Conservation (phyloP, 1,284 basidiomycete species). For the Moniliophthora roreri region DNA sequence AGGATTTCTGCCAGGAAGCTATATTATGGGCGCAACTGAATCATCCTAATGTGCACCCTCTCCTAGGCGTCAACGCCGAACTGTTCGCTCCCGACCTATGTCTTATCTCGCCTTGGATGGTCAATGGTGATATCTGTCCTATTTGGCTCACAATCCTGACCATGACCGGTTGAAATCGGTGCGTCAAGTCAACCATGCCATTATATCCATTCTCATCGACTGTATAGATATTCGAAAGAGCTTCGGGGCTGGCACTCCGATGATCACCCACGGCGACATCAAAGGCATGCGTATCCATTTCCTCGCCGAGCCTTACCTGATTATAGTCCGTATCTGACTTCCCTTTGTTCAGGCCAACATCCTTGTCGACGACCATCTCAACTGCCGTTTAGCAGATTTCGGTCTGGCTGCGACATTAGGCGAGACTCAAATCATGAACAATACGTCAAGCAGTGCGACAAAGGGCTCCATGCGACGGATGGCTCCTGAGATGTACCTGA, state of each 20-base stretch:
- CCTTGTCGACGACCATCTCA: neutral
- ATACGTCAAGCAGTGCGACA: neutral
- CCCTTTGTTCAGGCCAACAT: neutral
- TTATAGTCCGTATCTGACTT: too few relatives aligned
- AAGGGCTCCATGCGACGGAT: constrained; percentile 1
- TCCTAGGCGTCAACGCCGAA: constrained; percentile 12
- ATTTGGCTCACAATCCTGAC: constrained; percentile 9
- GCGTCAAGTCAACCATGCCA: neutral
- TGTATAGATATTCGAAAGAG: neutral
- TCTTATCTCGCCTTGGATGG: constrained; percentile 16
- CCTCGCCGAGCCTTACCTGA: too few relatives aligned
- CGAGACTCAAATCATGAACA: neutral
- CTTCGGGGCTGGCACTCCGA: neutral
- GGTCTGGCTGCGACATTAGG: neutral
- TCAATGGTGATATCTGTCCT: constrained; percentile 12
- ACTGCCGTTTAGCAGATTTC: neutral
- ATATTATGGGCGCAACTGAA: constrained; percentile 15
- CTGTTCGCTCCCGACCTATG: constrained; percentile 11
- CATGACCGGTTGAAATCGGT: constrained; percentile 9
- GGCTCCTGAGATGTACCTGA: neutral
- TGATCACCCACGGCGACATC: neutral
- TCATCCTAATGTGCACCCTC: constrained; percentile 15
- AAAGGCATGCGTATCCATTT: neutral
- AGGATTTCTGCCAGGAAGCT: constrained; percentile 16
- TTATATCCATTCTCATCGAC: neutral